Evolutionary conservation across 2,329 filamentous ascomycete genomes (phyloP), one percentile per base, ranked within the genome.

Genomic region (Graphilbum fragrans): DNA sequence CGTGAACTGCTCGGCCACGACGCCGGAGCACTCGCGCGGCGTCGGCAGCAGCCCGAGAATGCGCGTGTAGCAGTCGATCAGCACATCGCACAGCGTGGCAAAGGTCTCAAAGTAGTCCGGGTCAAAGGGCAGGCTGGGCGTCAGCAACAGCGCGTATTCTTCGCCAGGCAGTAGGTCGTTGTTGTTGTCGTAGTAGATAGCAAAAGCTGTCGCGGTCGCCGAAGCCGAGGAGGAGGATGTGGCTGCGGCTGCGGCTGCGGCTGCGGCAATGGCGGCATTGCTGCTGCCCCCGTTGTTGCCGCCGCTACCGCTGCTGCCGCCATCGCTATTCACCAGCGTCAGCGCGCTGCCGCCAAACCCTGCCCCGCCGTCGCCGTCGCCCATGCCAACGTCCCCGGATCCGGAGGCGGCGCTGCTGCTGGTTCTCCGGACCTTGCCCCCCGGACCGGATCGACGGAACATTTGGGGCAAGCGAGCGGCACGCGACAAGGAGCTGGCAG

Each of bases 31-130:
- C 38, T 83, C 73, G 21, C 81, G 74, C 1, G 88, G 82, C 3
- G 77, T 77, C n/a, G 79, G 72, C 19, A 96, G 67, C 45, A 98
- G 67, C 35, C 69, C 70, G 52, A 93, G 66, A 22, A 98, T 75
- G 41, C 80, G 77, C 29, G 79, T 78, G 62, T 98, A 98, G 54
- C 80, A 86, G 58, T 96, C 92, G 52, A 95, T 93, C 46, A 98
- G 66, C 3, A 94, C 86, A 56, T 98, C 92, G 64, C 92, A 96
- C 7, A 98, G 70, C 12, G 92, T 95, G 14, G 87, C 82, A 63
- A 96, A 96, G 0, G 88, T 95, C 64, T 93, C 87, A 59, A 90
- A 92, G 55, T 94, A 98, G 61, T 98, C 92, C 0, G 92, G 92
- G 49, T 96, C 88, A 55, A 98, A 98, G 0, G 92, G 92, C 37